Evolutionary conservation across 352 stramenopile species (phyloP).

Genomic region (Pythium periplocum): DNA sequence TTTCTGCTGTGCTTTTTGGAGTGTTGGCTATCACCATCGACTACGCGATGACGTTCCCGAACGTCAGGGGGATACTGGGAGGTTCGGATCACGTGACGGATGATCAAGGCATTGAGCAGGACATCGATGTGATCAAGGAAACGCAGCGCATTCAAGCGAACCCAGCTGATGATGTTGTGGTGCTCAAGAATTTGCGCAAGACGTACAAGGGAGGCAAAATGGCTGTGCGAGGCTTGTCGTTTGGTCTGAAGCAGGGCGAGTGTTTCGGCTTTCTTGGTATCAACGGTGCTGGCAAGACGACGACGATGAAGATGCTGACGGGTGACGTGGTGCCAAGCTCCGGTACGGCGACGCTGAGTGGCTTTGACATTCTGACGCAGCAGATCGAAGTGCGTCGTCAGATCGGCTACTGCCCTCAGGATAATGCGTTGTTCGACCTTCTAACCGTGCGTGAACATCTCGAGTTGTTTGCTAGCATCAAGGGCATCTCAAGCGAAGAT

Average conservation of each 20-base stretch:
- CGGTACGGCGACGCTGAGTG: constrained; percentile 43
- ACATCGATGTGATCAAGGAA: constrained; percentile 22
- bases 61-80: constrained; percentile 22
- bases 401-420: constrained; percentile 93
- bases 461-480: constrained; percentile 88
- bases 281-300: constrained; percentile 94
- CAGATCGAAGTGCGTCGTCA: constrained; percentile 66
- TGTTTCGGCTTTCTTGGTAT: constrained; percentile 95
- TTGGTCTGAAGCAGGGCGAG: constrained; percentile 85
- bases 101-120: constrained; percentile 14
- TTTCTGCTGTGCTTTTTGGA: constrained; percentile 38
- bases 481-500: constrained; percentile 49
- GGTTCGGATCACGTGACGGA: constrained; percentile 7
- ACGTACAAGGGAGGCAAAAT: constrained; percentile 86
- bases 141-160: constrained; percentile 8
- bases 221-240: constrained; percentile 69
- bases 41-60: constrained; percentile 48
- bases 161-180: constrained; percentile 31
- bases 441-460: constrained; percentile 85
- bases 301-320: constrained; percentile 94
- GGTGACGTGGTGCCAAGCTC: constrained; percentile 67
- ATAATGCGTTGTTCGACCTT: constrained; percentile 79
- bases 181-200: constrained; percentile 73
- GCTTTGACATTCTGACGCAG: constrained; percentile 69
- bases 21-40: constrained; percentile 40